Evolutionary conservation across 495 filamentous ascomycete species (phyloP).

Genomic region (Aspergillus mulundensis): DNA sequence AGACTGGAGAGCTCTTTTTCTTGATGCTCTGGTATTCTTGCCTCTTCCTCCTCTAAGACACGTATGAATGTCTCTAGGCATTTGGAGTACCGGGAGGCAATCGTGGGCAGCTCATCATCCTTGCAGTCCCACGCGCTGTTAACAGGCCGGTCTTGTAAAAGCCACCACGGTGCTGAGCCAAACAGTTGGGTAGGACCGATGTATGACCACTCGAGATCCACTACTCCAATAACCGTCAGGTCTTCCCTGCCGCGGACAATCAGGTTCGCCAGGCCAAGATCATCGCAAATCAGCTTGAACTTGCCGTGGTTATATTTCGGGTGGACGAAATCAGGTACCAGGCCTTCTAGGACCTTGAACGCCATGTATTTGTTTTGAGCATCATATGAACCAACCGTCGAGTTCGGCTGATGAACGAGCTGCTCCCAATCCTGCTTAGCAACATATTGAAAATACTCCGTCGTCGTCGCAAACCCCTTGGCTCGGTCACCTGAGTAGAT

Average conservation of each 20-base stretch:
- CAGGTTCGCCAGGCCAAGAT: slow-evolving; percentile 33
- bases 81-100: slow-evolving; percentile 30
- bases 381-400: slow-evolving; percentile 17
- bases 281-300: slow-evolving; percentile 37
- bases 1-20: slow-evolving; percentile 30
- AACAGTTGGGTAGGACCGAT: slow-evolving; percentile 34
- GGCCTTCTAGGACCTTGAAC: slow-evolving; percentile 23
- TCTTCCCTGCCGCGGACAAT: slow-evolving; percentile 29
- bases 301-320: slow-evolving; percentile 22
- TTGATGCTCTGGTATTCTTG: slow-evolving; percentile 21
- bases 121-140: slow-evolving; percentile 25
- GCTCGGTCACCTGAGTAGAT: slow-evolving; percentile 35
- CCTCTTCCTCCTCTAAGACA: slow-evolving; percentile 35
- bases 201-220: slow-evolving; percentile 38
- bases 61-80: slow-evolving; percentile 28
- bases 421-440: slow-evolving; percentile 30
- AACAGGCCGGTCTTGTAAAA: slow-evolving; percentile 27
- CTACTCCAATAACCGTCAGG: slow-evolving; percentile 30
- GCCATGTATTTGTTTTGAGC: slow-evolving; percentile 22
- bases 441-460: slow-evolving; percentile 32
- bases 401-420: slow-evolving; percentile 32
- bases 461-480: slow-evolving; percentile 26
- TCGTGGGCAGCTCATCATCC: too few relatives aligned
- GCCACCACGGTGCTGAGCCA: slow-evolving; percentile 35
- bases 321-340: slow-evolving; percentile 23